Conservation (phyloP, 2,329 filamentous ascomycete species). For the Teratosphaeria destructans region DNA sequence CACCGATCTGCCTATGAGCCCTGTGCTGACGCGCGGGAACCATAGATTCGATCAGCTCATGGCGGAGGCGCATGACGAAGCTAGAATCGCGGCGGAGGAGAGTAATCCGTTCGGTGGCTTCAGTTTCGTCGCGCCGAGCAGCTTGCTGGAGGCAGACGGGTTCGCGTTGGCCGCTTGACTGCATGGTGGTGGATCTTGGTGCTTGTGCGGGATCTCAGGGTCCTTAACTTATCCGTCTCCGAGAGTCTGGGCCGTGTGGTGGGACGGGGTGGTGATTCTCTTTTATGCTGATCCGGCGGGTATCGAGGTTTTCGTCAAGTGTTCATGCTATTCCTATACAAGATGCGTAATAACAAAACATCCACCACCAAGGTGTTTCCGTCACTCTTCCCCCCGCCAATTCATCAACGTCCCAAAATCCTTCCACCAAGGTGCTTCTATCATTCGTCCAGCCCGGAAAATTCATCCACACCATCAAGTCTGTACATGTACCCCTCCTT, state of each 20-base stretch:
- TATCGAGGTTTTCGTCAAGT: not conserved
- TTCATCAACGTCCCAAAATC: too few species aligned
- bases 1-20: constrained; percentile 73
- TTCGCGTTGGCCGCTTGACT: constrained; percentile 26
- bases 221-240: constrained; percentile 38
- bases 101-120: constrained; percentile 43
- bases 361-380: not conserved
- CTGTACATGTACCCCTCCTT: too few species aligned
- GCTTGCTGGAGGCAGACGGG: constrained; percentile 33
- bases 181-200: constrained; percentile 9
- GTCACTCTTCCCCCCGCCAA: too few species aligned
- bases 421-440: too few species aligned
- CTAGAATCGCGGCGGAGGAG: constrained; percentile 18
- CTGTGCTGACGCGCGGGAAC: constrained; percentile 39
- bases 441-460: too few species aligned
- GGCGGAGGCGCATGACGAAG: constrained; percentile 8
- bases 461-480: too few species aligned
- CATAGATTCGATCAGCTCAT: constrained; percentile 14
- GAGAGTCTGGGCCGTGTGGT: constrained; percentile 50
- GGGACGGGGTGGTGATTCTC: not conserved
- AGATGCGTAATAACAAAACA: not conserved
- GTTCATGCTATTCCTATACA: not conserved
- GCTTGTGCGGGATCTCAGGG: not conserved
- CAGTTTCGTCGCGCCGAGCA: constrained; percentile 43
- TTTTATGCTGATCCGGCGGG: not conserved